Evolutionary conservation across 2,329 filamentous ascomycete species (phyloP).

Genomic region (Trichoderma arundinaceum): DNA sequence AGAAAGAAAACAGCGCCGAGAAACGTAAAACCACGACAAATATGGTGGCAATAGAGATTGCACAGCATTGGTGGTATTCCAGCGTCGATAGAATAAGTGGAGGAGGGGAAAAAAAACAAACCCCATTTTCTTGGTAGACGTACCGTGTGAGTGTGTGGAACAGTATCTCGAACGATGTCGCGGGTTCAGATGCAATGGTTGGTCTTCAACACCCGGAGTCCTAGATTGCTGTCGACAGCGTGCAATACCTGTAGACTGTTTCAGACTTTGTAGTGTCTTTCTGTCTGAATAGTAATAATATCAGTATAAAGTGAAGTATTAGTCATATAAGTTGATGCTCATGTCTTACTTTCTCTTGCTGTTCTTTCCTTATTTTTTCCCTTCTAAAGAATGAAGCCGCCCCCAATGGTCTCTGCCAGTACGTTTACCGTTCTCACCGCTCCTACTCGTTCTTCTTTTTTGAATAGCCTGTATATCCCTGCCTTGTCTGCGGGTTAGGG

Average conservation of each 20-base stretch:
- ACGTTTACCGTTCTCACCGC: not conserved
- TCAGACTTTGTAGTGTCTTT: not conserved
- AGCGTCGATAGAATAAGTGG: too few species aligned
- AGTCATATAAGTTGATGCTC: not conserved
- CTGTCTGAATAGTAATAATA: not conserved
- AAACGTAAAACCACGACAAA: not conserved
- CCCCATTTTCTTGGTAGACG: not conserved
- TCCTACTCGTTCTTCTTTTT: too few species aligned
- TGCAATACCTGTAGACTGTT: not conserved
- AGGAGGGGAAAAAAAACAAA: not conserved
- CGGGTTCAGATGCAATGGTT: not conserved
- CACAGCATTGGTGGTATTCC: too few species aligned
- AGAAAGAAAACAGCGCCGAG: not conserved
- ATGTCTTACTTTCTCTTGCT: constrained; percentile 16
- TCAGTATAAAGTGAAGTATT: not conserved
- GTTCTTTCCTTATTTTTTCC: not conserved
- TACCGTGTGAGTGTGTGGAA: not conserved
- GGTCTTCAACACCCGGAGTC: not conserved
- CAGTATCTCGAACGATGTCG: not conserved
- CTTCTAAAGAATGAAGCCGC: not conserved
- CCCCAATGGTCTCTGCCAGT: not conserved
- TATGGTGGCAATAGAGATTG: not conserved
- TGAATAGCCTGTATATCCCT: too few species aligned
- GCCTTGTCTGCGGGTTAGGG: not conserved
- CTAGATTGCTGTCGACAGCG: not conserved